phyloP scores from a whole-genome alignment of 768 basidiomycete genomes.

The Russula dissimulans region DNA sequence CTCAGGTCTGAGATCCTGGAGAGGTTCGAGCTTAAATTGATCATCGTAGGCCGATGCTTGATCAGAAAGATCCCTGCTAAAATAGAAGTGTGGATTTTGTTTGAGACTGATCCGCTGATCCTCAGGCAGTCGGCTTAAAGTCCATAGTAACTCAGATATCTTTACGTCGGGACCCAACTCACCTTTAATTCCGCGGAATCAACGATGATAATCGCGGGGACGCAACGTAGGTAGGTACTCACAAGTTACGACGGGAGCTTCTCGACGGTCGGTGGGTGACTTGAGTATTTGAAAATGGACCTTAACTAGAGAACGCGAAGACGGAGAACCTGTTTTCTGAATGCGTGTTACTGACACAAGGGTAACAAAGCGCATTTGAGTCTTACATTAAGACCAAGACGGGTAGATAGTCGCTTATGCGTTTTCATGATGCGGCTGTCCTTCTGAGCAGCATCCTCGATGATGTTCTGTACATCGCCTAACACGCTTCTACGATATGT shows the following conservation, averaged over 20 bases:
- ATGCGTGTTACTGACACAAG: neutral
- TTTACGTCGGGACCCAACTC: constrained; percentile 11
- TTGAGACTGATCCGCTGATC: constrained; percentile 15
- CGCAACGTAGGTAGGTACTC: neutral
- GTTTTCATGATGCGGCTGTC: constrained; percentile 13
- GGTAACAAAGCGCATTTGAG: neutral
- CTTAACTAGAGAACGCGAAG: constrained; percentile 5
- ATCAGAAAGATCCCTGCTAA: constrained; percentile 13
- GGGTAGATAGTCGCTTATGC: constrained; percentile 8
- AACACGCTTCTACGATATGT: constrained; percentile 5
- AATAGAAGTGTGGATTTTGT: constrained; percentile 15
- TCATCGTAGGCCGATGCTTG: constrained; percentile 1
- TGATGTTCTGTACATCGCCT: constrained; percentile 13
- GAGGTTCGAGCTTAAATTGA: constrained; percentile 8
- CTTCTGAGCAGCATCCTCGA: constrained; percentile 16
- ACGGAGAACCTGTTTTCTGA: neutral
- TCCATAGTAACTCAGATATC: constrained; percentile 15
- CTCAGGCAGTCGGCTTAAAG: constrained; percentile 12
- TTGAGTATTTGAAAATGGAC: constrained; percentile 13
- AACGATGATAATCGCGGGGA: neutral
- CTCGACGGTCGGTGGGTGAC: constrained; percentile 8
- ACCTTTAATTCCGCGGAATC: neutral
- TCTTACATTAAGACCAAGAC: constrained; percentile 11
- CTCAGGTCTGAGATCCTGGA: constrained; percentile 11
- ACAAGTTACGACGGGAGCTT: constrained; percentile 13